phyloP scores from a whole-genome alignment of 257 asterid genomes.

The Fraxinus excelsior region DNA sequence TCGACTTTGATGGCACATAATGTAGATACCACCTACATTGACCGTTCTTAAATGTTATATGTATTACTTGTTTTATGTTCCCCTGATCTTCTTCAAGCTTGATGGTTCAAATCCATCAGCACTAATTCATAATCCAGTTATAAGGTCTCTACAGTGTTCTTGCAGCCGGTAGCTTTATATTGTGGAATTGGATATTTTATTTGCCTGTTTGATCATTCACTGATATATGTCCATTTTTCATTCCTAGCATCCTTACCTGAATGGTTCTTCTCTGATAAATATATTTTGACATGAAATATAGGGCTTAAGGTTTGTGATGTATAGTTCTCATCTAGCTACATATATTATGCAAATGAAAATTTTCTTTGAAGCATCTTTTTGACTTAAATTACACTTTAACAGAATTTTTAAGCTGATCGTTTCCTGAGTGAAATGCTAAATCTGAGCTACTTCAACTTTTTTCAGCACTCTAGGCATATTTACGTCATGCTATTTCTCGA shows the following conservation, averaged over 20 bases:
- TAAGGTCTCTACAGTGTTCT: constrained; percentile 7
- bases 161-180: constrained; percentile 13
- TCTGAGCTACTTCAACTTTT: constrained; percentile 14
- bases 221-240: neutral
- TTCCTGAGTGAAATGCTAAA: constrained; percentile 13
- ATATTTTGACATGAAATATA: neutral
- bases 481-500: neutral
- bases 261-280: constrained; percentile 12
- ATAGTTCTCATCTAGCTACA: neutral
- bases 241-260: constrained; percentile 1
- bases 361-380: neutral
- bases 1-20: neutral
- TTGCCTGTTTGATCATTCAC: constrained; percentile 5
- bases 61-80: neutral
- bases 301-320: neutral
- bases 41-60: neutral
- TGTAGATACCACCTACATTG: neutral
- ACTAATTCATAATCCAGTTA: neutral
- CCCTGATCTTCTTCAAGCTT: constrained; percentile 9
- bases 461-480: constrained; percentile 8
- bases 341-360: constrained; percentile 2
- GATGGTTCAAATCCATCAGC: constrained; percentile 1
- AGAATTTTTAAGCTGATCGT: neutral
- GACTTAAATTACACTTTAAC: neutral
- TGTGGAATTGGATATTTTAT: constrained; percentile 1